Percentiles rank a stretch among this genome's conserved stretches.
These are phyloP conservation scores for Phytophthora hybrid DNA, from an alignment of 352 stramenopile species.

Conservation along the genomic window DNA sequence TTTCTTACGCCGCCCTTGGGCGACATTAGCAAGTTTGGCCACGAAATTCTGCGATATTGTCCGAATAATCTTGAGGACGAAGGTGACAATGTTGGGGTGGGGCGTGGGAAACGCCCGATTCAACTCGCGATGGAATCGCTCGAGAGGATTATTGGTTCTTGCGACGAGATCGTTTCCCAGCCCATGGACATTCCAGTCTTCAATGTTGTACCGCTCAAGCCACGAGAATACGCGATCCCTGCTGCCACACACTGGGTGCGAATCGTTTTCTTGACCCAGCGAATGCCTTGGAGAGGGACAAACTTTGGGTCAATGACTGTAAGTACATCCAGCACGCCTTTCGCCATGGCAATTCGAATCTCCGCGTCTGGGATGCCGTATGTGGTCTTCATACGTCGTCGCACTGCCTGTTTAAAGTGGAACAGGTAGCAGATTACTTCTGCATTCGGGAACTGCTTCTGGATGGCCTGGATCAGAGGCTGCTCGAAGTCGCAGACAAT, in stretches of 20 bases:
- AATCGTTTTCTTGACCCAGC: constrained; percentile 1
- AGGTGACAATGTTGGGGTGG: neutral
- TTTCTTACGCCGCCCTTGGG: constrained; percentile 1
- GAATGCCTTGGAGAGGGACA: neutral
- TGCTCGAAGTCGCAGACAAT: constrained; percentile 1
- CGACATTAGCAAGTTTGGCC: neutral
- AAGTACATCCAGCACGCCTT: neutral
- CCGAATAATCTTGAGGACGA: neutral
- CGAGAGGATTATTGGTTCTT: neutral
- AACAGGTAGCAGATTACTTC: neutral
- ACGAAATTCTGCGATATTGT: constrained; percentile 7
- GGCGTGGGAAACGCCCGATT: neutral
- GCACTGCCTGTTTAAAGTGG: neutral
- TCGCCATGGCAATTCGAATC: neutral
- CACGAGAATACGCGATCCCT: neutral
- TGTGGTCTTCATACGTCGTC: neutral
- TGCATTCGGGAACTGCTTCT: neutral
- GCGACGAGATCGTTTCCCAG: neutral
- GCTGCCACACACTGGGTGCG: neutral
- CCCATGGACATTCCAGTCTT: neutral
- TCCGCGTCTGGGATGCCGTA: neutral
- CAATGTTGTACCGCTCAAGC: neutral
- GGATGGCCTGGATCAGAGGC: neutral
- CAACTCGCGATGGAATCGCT: neutral
- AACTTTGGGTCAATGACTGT: neutral